Percentiles rank a stretch among this genome's conserved stretches.
These are phyloP conservation scores for Ligustrum vulgare DNA, from an alignment of 257 asterid species.

Conservation along the genomic window DNA sequence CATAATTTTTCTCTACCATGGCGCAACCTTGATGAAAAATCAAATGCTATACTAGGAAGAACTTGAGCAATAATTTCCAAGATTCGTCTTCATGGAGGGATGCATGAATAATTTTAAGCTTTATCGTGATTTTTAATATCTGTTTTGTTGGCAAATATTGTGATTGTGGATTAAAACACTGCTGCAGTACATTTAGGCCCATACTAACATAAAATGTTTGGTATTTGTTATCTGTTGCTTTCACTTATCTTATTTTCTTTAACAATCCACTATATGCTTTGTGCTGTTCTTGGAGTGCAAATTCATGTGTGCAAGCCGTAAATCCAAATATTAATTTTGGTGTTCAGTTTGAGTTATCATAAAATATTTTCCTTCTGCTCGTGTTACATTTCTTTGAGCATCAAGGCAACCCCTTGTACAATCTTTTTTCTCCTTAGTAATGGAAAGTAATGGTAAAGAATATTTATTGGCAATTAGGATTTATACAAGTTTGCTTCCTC, in stretches of 20 bases:
- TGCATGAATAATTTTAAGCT: neutral
- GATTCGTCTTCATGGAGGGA: neutral
- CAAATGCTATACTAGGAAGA: neutral
- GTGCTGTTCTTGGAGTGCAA: neutral
- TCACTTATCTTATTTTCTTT: neutral
- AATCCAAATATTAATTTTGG: neutral
- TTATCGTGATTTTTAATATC: neutral
- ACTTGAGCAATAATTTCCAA: neutral
- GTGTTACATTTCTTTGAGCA: neutral
- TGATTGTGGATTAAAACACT: neutral
- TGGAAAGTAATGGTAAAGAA: neutral
- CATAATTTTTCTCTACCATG: constrained; percentile 4
- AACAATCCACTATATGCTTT: neutral
- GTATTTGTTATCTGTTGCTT: neutral
- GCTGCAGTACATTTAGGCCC: neutral
- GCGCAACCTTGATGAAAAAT: neutral
- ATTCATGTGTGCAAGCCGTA: neutral
- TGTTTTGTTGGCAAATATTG: neutral
- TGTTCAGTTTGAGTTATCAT: neutral
- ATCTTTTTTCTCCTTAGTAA: neutral
- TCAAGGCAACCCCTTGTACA: neutral
- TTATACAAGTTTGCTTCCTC: neutral
- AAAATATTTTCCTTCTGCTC: neutral
- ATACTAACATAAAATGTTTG: neutral
- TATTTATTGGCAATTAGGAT: neutral